A percentile compares a stretch with the other conserved stretches of the same genome.
These are phyloP conservation scores for Coffea eugenioides DNA, from an alignment of 257 asterid genomes.

Conservation along the genomic window DNA sequence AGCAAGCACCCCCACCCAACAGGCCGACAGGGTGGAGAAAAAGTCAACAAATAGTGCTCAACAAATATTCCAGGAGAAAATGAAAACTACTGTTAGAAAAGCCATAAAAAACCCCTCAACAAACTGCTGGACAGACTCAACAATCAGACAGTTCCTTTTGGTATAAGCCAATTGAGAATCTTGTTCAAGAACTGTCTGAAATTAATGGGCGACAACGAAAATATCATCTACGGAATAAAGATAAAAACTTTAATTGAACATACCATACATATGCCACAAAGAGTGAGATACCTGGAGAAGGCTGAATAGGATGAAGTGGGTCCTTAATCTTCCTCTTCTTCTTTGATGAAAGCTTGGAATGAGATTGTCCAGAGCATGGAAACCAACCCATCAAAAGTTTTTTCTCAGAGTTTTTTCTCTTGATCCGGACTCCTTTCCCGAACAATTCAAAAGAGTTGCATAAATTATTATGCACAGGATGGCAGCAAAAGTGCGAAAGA, in stretches of 20 bases:
- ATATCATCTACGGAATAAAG: background rate
- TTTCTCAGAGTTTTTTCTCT: background rate
- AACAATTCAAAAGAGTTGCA: background rate
- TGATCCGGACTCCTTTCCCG: background rate
- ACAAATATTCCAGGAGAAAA: background rate
- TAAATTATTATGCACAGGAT: background rate
- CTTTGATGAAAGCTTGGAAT: constrained; percentile 12
- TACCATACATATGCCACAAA: background rate
- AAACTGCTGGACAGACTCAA: background rate
- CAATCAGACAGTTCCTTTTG: background rate
- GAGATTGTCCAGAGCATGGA: constrained; percentile 25
- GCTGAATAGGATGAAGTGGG: constrained; percentile 17
- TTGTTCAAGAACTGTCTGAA: background rate
- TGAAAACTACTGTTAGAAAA: background rate
- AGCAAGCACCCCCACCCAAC: background rate
- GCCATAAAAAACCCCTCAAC: background rate
- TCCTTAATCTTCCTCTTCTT: constrained; percentile 27
- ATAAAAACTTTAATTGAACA: background rate
- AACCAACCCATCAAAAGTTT: constrained; percentile 27
- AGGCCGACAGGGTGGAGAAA: too few relatives aligned
- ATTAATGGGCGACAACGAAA: background rate
- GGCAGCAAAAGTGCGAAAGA: background rate
- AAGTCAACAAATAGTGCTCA: background rate
- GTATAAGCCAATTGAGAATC: background rate
- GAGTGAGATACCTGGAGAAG: constrained; percentile 12